Base-by-base conservation (phyloP, 192 early-diverging fungal genomes). In the Pilobolus umbonatus region DNA sequence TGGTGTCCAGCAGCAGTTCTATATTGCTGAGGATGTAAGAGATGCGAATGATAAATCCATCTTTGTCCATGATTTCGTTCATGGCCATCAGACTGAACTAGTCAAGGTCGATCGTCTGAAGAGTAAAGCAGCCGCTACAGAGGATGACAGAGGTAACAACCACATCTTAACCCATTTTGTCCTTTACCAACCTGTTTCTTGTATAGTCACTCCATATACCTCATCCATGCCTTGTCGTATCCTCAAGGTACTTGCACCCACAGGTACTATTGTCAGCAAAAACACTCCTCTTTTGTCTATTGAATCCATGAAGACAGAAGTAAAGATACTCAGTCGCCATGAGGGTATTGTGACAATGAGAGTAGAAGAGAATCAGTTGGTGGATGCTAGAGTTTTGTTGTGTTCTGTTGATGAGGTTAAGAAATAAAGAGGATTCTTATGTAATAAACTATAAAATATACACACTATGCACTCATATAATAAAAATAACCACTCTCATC, bases 241-340 rank as follows among this genome's bases (percentile, higher is more conserved):
- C 34, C 73, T 84, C 48, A 76, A 76, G 68, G 65, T 84, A 15
- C 68, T 81, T 30, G 60, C 67, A 22, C 65, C 78, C n/a, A 69
- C 74, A 5, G 82, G 82, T 0, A 65, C 78, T 0, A 49, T 44
- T 5, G 78, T 84, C 17, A 79, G 72, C 52, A 81, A 81, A 55
- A 80, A 83, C 34, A 74, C 76, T 35, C 64, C 75, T 6, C 64
- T 85, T 30, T 60, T 85, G 57, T 84, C 81, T 5, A 77, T 85
- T 55, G 83, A 85, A 59, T 78, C 79, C 24, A 85, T 85, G 81
- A 85, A 85, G 62, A 84, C 79, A 11, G 82, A 84, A 54, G 77
- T 81, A 17, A 79, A 77, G 51, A 60, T 84, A 17, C 73, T 75
- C 44, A 69, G 74, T 25, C 72, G 75, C 36, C 76, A 80, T 42